phyloP scores from a whole-genome alignment of 225 moss, liverwort and hornwort species.

The Sphagnum contortum region DNA sequence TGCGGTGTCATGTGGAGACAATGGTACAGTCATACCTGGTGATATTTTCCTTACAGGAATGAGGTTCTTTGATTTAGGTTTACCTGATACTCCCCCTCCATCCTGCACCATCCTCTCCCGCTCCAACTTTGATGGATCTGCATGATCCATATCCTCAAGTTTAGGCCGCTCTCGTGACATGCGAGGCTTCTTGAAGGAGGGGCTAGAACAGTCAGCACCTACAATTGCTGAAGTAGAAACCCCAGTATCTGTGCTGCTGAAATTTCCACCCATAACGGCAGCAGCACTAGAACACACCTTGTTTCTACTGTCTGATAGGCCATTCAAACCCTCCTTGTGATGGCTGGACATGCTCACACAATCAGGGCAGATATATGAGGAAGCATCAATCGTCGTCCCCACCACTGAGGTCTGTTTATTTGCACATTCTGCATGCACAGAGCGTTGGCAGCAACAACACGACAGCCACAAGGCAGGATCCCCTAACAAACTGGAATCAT shows the following conservation, averaged over 20 bases:
- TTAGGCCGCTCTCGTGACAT: slow-evolving; percentile 47
- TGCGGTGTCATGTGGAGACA: slow-evolving; percentile 55
- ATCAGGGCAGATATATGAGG: slow-evolving; percentile 59
- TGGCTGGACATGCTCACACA: slow-evolving; percentile 60
- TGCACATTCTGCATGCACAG: slow-evolving; percentile 82
- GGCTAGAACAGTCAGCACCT: slow-evolving; percentile 46
- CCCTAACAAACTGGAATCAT: slow-evolving; percentile 48
- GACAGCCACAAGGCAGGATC: slow-evolving; percentile 64
- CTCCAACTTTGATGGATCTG: slow-evolving; percentile 33
- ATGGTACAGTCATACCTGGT: slow-evolving; percentile 11
- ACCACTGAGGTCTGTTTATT: slow-evolving; percentile 22
- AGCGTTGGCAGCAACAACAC: slow-evolving; percentile 66
- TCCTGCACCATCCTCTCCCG: slow-evolving; percentile 7
- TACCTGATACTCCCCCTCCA: too few relatives aligned
- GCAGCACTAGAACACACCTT: slow-evolving; percentile 18
- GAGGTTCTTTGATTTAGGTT: slow-evolving; percentile 8
- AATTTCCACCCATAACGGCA: slow-evolving; percentile 26
- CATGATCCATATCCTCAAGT: slow-evolving; percentile 31
- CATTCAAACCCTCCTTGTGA: slow-evolving; percentile 36
- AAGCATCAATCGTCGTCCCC: slow-evolving; percentile 24
- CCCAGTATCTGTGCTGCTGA: slow-evolving; percentile 24
- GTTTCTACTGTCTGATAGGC: slow-evolving; percentile 36
- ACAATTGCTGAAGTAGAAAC: slow-evolving; percentile 28
- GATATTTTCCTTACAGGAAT: slow-evolving; percentile 18
- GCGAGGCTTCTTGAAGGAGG: slow-evolving; percentile 74